Conservation (phyloP, 108 stramenopile genomes). For the Cylindrotheca fusiformis region DNA sequence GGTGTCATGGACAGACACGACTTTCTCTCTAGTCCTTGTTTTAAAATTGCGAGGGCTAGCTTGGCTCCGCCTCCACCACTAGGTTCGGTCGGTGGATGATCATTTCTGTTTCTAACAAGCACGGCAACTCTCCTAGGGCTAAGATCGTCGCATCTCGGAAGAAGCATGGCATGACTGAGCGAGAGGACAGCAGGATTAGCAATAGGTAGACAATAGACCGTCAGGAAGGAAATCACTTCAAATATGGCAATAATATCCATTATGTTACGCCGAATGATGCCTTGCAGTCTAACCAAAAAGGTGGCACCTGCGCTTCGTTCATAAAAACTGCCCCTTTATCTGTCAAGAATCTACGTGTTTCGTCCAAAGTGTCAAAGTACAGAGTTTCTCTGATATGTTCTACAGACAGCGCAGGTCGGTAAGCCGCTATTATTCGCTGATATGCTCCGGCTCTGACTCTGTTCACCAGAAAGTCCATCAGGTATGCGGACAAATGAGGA, state of each 20-base stretch:
- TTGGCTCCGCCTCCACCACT: too few species aligned
- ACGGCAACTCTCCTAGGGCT: too few species aligned
- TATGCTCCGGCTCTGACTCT: slow-evolving; percentile 45
- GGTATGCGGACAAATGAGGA: slow-evolving; percentile 52
- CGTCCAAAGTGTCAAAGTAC: slow-evolving; percentile 43
- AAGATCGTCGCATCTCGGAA: too few species aligned
- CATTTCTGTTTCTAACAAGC: too few species aligned
- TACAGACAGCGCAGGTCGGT: slow-evolving; percentile 41
- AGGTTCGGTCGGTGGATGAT: too few species aligned
- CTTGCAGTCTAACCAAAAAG: slow-evolving; percentile 59
- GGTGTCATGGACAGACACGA: too few species aligned
- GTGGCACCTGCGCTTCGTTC: slow-evolving; percentile 20
- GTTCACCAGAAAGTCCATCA: slow-evolving; percentile 63
- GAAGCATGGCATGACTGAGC: too few species aligned
- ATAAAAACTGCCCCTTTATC: slow-evolving; percentile 46
- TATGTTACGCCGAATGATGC: slow-evolving; percentile 14
- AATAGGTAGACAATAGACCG: too few species aligned
- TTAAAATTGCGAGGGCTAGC: too few species aligned
- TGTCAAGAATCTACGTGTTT: slow-evolving; percentile 44
- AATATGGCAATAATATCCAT: neutral
- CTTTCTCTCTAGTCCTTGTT: too few species aligned
- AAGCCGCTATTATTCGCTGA: slow-evolving; percentile 46
- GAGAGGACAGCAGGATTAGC: too few species aligned
- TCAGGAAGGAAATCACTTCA: too few species aligned
- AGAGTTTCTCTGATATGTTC: slow-evolving; percentile 46